These are phyloP conservation scores for Phytophthora citricola DNA, from an alignment of 352 stramenopile species.

Conservation along the genomic window DNA sequence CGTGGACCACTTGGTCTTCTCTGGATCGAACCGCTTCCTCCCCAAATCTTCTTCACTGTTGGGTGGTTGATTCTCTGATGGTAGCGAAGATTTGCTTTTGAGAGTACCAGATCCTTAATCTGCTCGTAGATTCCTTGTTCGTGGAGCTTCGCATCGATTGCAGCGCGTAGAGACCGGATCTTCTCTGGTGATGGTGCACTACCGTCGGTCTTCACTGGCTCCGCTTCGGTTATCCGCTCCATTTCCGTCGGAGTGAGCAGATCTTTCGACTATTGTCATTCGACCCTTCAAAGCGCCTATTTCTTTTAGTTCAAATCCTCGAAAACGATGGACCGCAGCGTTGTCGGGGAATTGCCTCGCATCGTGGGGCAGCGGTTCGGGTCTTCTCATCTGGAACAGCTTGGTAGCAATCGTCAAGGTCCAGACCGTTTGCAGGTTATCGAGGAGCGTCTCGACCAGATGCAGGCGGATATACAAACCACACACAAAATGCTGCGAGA, in stretches of 20 bases:
- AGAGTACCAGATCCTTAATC: conserved; percentile 64
- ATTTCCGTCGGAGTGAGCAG: conserved; percentile 22
- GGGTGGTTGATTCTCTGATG: not conserved
- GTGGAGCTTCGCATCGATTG: conserved; percentile 77
- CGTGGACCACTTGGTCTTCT: conserved; percentile 48
- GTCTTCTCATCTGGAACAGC: not conserved
- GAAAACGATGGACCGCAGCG: conserved; percentile 16
- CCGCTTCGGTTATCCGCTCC: conserved; percentile 21
- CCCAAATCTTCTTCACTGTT: conserved; percentile 9
- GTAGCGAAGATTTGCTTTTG: conserved; percentile 16
- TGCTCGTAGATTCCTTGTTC: conserved; percentile 83
- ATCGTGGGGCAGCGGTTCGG: conserved; percentile 20
- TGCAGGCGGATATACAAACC: conserved; percentile 47
- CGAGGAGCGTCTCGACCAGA: conserved; percentile 49
- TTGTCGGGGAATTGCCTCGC: conserved; percentile 11
- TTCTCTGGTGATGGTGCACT: conserved; percentile 35
- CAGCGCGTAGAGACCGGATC: conserved; percentile 58
- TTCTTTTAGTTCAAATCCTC: too few relatives aligned
- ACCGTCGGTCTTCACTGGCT: conserved; percentile 4
- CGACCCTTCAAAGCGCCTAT: too few relatives aligned
- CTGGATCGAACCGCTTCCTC: not conserved
- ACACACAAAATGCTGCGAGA: conserved; percentile 65
- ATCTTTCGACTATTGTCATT: conserved; percentile 23
- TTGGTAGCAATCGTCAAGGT: not conserved
- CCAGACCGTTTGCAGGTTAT: conserved; percentile 24